A percentile compares a stretch with the other conserved stretches of the same genome.
Evolutionary conservation across 2,329 filamentous ascomycete species (phyloP).

Genomic region (Malbranchea zuffiana): DNA sequence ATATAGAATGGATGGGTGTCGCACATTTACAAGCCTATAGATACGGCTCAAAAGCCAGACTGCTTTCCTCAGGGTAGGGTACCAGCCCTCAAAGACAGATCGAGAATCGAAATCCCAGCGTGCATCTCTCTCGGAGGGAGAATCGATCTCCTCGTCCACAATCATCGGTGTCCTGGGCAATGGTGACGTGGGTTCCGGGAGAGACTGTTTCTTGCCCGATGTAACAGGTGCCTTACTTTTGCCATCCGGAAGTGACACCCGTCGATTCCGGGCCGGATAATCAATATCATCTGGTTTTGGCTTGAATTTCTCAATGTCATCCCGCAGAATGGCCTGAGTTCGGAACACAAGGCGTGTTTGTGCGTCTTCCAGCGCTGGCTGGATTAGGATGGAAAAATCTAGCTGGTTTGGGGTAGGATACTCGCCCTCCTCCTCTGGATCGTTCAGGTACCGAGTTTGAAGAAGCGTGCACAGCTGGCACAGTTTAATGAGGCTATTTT

Average conservation of each 20-base stretch:
- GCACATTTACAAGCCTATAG: conserved; percentile 57
- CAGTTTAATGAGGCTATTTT: conserved; percentile 54
- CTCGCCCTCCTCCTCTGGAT: conserved; percentile 45
- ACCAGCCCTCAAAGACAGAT: conserved; percentile 50
- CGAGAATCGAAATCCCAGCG: conserved; percentile 47
- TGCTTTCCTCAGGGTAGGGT: conserved; percentile 55
- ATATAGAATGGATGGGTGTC: neutral
- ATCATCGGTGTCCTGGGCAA: conserved; percentile 41
- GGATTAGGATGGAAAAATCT: conserved; percentile 52
- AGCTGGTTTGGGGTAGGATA: conserved; percentile 42
- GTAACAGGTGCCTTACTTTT: conserved; percentile 36
- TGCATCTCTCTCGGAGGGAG: conserved; percentile 32
- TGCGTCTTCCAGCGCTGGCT: conserved; percentile 55
- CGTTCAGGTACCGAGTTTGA: conserved; percentile 54
- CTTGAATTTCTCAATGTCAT: conserved; percentile 56
- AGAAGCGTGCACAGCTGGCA: conserved; percentile 57
- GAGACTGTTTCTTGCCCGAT: conserved; percentile 43
- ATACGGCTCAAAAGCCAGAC: conserved; percentile 60
- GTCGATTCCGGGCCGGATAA: conserved; percentile 46
- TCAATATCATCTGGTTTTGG: conserved; percentile 55
- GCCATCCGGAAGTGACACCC: conserved; percentile 31
- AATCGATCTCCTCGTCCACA: conserved; percentile 42
- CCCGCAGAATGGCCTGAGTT: conserved; percentile 50
- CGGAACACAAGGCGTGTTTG: conserved; percentile 58
- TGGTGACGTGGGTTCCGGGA: conserved; percentile 27